Evolutionary conservation across 768 basidiomycete species (phyloP).

Genomic region (Lactarius trivialis): DNA sequence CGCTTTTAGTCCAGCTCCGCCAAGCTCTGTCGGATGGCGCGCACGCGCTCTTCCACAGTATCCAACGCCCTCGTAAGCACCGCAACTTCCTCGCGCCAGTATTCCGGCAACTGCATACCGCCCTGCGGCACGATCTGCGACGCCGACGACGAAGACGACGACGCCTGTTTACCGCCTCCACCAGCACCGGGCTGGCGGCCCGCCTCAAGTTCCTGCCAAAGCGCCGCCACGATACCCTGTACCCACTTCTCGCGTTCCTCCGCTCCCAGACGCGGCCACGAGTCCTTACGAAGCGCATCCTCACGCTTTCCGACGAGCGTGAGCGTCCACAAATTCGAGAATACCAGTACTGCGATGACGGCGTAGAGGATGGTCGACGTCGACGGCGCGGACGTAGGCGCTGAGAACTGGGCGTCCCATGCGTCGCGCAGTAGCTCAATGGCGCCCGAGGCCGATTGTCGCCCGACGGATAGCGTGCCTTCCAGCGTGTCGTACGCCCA

Average conservation of each 20-base stretch:
- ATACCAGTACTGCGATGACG: constrained; percentile 62
- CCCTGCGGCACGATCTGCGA: neutral
- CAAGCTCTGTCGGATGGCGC: constrained; percentile 9
- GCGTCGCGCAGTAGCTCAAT: constrained; percentile 73
- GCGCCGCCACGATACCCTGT: constrained; percentile 60
- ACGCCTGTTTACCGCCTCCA: too few relatives aligned
- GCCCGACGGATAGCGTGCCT: constrained; percentile 65
- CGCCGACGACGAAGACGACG: neutral
- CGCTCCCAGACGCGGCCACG: constrained; percentile 39
- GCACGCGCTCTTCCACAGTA: constrained; percentile 17
- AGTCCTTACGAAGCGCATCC: constrained; percentile 44
- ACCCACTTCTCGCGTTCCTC: constrained; percentile 74
- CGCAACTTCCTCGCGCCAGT: constrained; percentile 14
- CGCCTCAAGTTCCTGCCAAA: constrained; percentile 62
- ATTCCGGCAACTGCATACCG: constrained; percentile 19
- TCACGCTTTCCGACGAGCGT: constrained; percentile 42
- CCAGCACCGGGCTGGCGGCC: constrained; percentile 32
- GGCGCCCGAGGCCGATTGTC: constrained; percentile 61
- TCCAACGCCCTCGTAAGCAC: constrained; percentile 15
- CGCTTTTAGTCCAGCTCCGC: constrained; percentile 14
- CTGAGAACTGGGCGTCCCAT: constrained; percentile 53
- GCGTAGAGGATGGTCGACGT: constrained; percentile 66
- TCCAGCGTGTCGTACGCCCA: constrained; percentile 88
- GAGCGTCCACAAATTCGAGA: constrained; percentile 74
- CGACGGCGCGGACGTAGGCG: constrained; percentile 30